Evolutionary conservation across 805 yeast genomes (phyloP).

Genomic region (Saturnispora quitensis): DNA sequence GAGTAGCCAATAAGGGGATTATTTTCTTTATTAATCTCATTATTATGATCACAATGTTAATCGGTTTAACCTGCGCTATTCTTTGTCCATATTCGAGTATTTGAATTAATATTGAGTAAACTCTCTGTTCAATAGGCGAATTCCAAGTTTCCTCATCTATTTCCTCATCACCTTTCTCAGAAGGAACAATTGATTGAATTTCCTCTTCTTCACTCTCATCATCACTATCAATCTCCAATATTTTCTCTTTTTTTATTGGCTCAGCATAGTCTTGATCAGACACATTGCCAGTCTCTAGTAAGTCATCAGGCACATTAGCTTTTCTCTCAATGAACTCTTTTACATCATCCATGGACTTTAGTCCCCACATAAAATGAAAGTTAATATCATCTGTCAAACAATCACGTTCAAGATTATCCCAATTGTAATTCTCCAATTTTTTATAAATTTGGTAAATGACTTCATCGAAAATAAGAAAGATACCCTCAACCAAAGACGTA

Average conservation of each 20-base stretch:
- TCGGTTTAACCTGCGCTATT: slow-evolving; percentile 46
- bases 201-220: slow-evolving; percentile 32
- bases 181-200: slow-evolving; percentile 24
- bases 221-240: slow-evolving; percentile 25
- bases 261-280: slow-evolving; percentile 15
- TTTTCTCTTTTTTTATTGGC: slow-evolving; percentile 15
- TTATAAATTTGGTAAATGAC: slow-evolving; percentile 40
- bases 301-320: slow-evolving; percentile 20
- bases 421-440: slow-evolving; percentile 27
- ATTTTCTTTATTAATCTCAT: slow-evolving; percentile 38
- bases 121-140: slow-evolving; percentile 52
- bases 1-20: slow-evolving; percentile 47
- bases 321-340: slow-evolving; percentile 34
- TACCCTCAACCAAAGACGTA: slow-evolving; percentile 57
- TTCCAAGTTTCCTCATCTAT: slow-evolving; percentile 44
- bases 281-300: slow-evolving; percentile 1
- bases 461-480: slow-evolving; percentile 61
- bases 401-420: slow-evolving; percentile 13
- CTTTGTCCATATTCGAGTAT: slow-evolving; percentile 65
- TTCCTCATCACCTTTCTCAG: slow-evolving; percentile 19
- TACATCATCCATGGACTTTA: slow-evolving; percentile 36
- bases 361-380: slow-evolving; percentile 51
- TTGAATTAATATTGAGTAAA: slow-evolving; percentile 51
- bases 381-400: slow-evolving; percentile 20
- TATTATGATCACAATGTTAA: slow-evolving; percentile 40